Evolutionary conservation across 2,329 filamentous ascomycete species (phyloP).

Genomic region (Colletotrichum sp.): DNA sequence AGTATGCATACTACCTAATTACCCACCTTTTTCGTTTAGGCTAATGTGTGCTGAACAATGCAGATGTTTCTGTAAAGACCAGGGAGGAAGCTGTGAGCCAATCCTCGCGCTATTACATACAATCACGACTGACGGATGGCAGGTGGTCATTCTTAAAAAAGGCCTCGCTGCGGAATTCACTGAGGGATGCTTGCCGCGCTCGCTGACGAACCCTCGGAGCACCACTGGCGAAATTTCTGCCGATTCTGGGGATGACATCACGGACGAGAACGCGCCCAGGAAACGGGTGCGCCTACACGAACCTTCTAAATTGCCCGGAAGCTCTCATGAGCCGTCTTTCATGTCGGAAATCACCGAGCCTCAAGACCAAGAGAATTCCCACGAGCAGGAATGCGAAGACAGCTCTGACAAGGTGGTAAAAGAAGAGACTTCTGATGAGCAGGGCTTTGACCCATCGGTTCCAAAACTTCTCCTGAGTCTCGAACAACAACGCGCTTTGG

Average conservation of each 20-base stretch:
- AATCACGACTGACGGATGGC: neutral
- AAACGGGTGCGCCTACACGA: neutral
- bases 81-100: neutral
- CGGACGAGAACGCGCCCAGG: neutral
- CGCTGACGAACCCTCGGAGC: neutral
- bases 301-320: neutral
- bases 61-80: accelerated
- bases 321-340: neutral
- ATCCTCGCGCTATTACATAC: neutral
- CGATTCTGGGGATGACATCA: neutral
- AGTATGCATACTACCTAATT: too few species aligned
- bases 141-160: accelerated
- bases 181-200: neutral
- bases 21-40: accelerated
- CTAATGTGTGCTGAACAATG: neutral
- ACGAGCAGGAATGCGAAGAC: too few species aligned
- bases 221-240: neutral
- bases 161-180: accelerated
- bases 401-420: neutral
- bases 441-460: neutral
- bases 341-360: neutral
- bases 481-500: neutral
- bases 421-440: neutral
- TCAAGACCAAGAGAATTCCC: too few species aligned
- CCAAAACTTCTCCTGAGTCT: neutral